Evolutionary conservation across 2,329 filamentous ascomycete genomes (phyloP).

Genomic region (Pseudogymnoascus sp.): DNA sequence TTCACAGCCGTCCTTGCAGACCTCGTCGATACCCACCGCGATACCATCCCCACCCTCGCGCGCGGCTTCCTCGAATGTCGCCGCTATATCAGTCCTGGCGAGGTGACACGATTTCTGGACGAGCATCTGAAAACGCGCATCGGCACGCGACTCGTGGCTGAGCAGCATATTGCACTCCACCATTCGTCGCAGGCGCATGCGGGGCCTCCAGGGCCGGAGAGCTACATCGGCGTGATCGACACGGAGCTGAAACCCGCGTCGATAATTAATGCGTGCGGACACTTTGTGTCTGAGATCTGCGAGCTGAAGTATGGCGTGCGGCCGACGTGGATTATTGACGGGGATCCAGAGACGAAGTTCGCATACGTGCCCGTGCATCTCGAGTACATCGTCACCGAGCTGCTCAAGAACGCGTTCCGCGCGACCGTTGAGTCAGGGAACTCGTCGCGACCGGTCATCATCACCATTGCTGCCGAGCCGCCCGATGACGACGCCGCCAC

Average conservation of each 20-base stretch:
- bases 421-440: slow-evolving; percentile 82
- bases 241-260: slow-evolving; percentile 75
- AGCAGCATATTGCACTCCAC: slow-evolving; percentile 93
- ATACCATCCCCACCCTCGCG: slow-evolving; percentile 89
- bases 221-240: slow-evolving; percentile 93
- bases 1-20: slow-evolving; percentile 93
- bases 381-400: slow-evolving; percentile 93
- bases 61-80: slow-evolving; percentile 88
- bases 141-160: slow-evolving; percentile 85
- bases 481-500: background rate
- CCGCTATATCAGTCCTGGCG: slow-evolving; percentile 72
- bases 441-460: slow-evolving; percentile 73
- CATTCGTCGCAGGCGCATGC: slow-evolving; percentile 62
- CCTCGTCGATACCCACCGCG: slow-evolving; percentile 87
- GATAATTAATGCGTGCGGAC: slow-evolving; percentile 76
- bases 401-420: slow-evolving; percentile 94
- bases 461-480: slow-evolving; percentile 73
- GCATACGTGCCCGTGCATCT: slow-evolving; percentile 93
- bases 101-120: slow-evolving; percentile 89
- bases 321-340: slow-evolving; percentile 71
- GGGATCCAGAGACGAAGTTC: slow-evolving; percentile 79
- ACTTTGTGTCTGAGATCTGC: slow-evolving; percentile 91
- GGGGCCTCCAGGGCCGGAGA: slow-evolving; percentile 46
- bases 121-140: slow-evolving; percentile 90
- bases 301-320: slow-evolving; percentile 91